Percentiles rank a stretch among this genome's conserved stretches.
phyloP scores from a whole-genome alignment of 495 filamentous ascomycete genomes.

The Filosporella fistucella region DNA sequence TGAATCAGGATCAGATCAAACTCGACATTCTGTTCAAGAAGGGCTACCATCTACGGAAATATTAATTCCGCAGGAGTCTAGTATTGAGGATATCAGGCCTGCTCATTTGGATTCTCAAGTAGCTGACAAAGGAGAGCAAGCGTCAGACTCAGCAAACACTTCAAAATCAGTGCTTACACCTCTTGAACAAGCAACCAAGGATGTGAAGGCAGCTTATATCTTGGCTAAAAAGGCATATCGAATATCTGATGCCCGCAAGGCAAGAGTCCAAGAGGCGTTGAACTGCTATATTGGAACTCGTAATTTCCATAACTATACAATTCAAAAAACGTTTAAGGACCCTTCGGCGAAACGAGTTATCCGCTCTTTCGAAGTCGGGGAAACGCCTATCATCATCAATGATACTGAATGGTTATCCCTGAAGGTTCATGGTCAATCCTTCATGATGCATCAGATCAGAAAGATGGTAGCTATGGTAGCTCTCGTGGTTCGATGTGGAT shows the following conservation, averaged over 20 bases:
- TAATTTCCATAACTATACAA: conserved; percentile 95
- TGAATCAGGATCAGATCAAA: too few species aligned
- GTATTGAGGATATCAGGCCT: too few species aligned
- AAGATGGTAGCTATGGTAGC: conserved; percentile 97
- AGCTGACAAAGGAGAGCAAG: too few species aligned
- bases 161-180: conserved; percentile 30
- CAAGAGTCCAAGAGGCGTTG: conserved; percentile 67
- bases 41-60: too few species aligned
- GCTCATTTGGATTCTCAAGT: too few species aligned
- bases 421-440: conserved; percentile 94
- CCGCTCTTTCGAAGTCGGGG: conserved; percentile 74
- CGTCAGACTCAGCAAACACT: neutral
- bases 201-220: conserved; percentile 73
- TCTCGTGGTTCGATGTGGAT: conserved; percentile 76
- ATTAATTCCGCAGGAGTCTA: too few species aligned
- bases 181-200: conserved; percentile 61
- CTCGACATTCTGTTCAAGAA: too few species aligned
- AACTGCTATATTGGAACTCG: conserved; percentile 70
- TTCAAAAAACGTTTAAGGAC: conserved; percentile 76
- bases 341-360: conserved; percentile 82
- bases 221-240: conserved; percentile 77
- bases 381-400: conserved; percentile 72
- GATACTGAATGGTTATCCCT: conserved; percentile 93
- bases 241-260: conserved; percentile 63
- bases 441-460: conserved; percentile 99